A percentile compares a stretch with the other conserved stretches of the same genome.
phyloP scores from a whole-genome alignment of 257 asterid genomes.

The Nicotiana sylvestris region DNA sequence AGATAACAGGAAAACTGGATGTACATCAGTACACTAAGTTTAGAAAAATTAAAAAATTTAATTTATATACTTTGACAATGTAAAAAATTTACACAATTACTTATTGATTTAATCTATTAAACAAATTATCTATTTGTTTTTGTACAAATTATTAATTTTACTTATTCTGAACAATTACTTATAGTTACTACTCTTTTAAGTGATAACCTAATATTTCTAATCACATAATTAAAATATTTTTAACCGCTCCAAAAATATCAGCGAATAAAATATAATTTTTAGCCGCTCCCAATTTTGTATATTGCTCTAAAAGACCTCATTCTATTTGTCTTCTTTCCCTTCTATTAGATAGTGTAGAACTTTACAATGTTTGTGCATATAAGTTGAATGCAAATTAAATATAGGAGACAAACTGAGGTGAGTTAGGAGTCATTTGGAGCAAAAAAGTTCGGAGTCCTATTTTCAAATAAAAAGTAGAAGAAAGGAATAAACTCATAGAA shows the following conservation, averaged over 20 bases:
- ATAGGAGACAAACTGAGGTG: neutral
- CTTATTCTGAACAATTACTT: neutral
- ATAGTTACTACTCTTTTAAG: neutral
- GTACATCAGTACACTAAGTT: neutral
- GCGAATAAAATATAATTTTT: too few species aligned
- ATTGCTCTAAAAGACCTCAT: too few species aligned
- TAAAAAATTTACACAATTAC: neutral
- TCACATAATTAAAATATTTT: too few species aligned
- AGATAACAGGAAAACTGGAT: neutral
- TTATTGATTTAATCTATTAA: neutral
- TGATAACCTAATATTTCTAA: neutral
- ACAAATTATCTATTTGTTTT: neutral
- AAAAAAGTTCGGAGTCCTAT: neutral
- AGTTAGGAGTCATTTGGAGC: neutral
- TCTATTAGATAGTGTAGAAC: neutral
- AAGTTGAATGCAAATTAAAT: neutral
- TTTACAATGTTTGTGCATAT: neutral
- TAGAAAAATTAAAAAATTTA: neutral
- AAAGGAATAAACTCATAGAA: neutral
- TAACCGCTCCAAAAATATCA: too few species aligned
- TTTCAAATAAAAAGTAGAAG: neutral
- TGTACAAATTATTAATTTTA: neutral
- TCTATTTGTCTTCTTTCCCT: too few species aligned
- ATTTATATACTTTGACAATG: neutral
- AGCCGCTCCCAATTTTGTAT: too few species aligned